A percentile compares a stretch with the other conserved stretches of the same genome.
Evolutionary conservation across 1,139 yeast species (phyloP).

Genomic region (Blastobotrys serpentis): DNA sequence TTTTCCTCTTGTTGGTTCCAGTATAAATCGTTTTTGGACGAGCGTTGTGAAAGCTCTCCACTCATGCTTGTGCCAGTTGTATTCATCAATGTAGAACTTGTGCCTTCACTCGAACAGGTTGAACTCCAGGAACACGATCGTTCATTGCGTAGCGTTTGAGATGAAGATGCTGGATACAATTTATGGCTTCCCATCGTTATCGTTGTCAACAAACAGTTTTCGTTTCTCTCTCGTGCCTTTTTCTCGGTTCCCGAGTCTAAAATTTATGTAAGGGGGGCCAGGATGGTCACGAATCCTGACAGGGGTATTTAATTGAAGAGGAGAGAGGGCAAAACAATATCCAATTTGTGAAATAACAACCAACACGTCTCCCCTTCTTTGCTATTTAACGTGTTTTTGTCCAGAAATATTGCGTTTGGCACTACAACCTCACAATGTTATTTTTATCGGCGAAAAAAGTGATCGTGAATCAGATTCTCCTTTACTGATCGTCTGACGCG

Average conservation of each 20-base stretch:
- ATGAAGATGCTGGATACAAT: constrained; percentile 5
- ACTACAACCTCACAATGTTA: too few relatives aligned
- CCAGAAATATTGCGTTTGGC: too few relatives aligned
- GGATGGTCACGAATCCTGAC: background rate
- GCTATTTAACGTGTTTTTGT: background rate
- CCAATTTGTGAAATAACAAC: background rate
- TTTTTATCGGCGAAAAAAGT: background rate
- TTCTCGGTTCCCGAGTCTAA: background rate
- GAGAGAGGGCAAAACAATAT: background rate
- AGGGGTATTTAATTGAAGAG: background rate
- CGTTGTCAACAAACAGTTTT: background rate
- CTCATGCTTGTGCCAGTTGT: constrained; percentile 3
- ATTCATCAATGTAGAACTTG: background rate
- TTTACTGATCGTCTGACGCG: background rate
- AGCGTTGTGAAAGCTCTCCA: constrained; percentile 13
- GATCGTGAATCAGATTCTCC: background rate
- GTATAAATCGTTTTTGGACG: constrained; percentile 14
- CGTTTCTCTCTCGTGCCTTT: background rate
- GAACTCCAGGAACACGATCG: constrained; percentile 15
- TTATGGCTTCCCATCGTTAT: constrained; percentile 1
- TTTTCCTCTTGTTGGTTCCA: constrained; percentile 22
- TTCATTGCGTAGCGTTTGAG: constrained; percentile 11
- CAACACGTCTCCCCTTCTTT: background rate
- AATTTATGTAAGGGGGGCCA: background rate
- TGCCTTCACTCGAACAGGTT: constrained; percentile 8